Conservation (phyloP, 441 rosid species). For the Manihot esculenta region DNA sequence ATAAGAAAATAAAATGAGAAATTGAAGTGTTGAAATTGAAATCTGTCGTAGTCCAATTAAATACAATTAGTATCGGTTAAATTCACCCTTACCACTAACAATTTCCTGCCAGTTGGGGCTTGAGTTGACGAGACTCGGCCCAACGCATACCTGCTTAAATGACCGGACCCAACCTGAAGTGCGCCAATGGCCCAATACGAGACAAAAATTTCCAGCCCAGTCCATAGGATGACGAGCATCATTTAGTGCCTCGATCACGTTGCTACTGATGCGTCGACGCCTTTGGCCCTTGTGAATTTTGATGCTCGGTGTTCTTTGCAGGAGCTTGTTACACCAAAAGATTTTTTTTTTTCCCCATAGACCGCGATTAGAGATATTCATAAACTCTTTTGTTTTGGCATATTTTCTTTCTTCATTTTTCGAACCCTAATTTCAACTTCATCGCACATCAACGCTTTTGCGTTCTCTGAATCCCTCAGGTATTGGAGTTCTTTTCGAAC, state of each 20-base stretch:
- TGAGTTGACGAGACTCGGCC: too few relatives aligned
- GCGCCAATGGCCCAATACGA: background rate
- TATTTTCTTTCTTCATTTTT: background rate
- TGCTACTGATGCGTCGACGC: background rate
- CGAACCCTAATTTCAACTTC: slow-evolving; percentile 27
- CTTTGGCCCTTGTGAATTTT: too few relatives aligned
- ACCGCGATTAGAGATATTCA: background rate
- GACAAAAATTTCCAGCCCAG: background rate
- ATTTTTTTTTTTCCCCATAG: background rate
- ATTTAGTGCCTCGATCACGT: too few relatives aligned
- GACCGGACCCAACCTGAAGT: background rate
- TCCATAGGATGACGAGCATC: background rate
- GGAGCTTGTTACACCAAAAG: background rate
- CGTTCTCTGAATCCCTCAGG: slow-evolving; percentile 15
- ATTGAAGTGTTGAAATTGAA: too few relatives aligned
- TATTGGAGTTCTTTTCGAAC: background rate
- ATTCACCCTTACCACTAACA: too few relatives aligned
- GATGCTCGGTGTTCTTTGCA: too few relatives aligned
- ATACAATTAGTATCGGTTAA: too few relatives aligned
- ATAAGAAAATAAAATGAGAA: too few relatives aligned
- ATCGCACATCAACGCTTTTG: background rate
- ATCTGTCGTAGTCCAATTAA: too few relatives aligned
- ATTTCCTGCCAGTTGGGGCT: too few relatives aligned
- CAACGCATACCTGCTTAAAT: background rate
- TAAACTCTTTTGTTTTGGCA: too few relatives aligned